Base-by-base conservation (phyloP, 179 eudicot species). In the Heliamphora pulchella region DNA sequence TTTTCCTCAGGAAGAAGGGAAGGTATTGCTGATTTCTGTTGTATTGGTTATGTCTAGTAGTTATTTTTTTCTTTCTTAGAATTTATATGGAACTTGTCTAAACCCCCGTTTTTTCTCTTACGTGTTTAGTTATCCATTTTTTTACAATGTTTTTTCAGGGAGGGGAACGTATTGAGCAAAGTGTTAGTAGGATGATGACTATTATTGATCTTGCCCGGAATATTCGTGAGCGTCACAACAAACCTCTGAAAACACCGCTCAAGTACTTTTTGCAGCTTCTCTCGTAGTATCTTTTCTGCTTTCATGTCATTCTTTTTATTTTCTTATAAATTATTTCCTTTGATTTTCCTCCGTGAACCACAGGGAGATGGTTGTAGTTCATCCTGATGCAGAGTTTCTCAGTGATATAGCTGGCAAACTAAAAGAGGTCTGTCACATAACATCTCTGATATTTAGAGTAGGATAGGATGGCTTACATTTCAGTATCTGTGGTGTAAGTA, bases 321-420 rank as follows among this genome's bases (percentile, higher is more conserved):
- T 43, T 51, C 39, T 6, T 67, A 14, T 13, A 13, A 18, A 41
- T 3, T 71, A 55, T 58, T 65, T 70, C 20, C 48, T 39, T 48
- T 58, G 67, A 48, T 7, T 41, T 59, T 74, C 15, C 58, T 84
- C 5, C 65, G 2, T 82, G 63, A 58, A 84, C 50, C 78, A 68
- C 88, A 96, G 97, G 91, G 96, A 92, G 89, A 96, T 96, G 99
- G 89, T 96, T 80, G 94, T 96, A 41, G 98, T 96, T 68, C 98
- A 96, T 83, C 97, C 99, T 17, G 99, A 96, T 88, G 77, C 78
- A 5, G 96, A 92, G 76, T 96, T 96, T 79, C 91, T 96, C 50
- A 93, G 89, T 63, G 99, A 96, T 78, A 94, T 96, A 73, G 81
- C 94, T 64, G 97, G 94, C 11, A 96, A 88, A 84, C 89, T 96